These are phyloP conservation scores for Caloboletus firmus DNA, from an alignment of 1,284 basidiomycete species.

Conservation along the genomic window DNA sequence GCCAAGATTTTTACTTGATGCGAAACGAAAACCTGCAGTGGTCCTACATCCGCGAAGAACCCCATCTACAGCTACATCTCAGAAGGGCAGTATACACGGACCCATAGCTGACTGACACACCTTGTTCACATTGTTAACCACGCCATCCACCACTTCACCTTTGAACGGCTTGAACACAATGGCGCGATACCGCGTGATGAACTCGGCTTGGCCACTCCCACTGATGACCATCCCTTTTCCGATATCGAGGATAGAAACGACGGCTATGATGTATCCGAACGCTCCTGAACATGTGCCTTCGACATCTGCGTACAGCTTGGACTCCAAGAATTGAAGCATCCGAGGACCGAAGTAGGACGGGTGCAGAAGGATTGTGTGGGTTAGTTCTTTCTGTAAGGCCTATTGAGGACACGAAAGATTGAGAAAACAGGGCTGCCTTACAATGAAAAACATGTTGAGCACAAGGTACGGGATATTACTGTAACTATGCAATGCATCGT, in stretches of 20 bases:
- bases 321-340: conserved; percentile 90
- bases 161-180: conserved; percentile 99
- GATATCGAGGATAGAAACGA: conserved; percentile 86
- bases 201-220: conserved; percentile 93
- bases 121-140: conserved; percentile 96
- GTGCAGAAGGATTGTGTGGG: conserved; percentile 93
- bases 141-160: conserved; percentile 96
- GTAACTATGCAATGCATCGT: too few relatives aligned
- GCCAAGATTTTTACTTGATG: conserved; percentile 73
- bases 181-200: conserved; percentile 86
- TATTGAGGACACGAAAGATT: not conserved
- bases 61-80: conserved; percentile 71
- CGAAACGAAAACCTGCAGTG: conserved; percentile 89
- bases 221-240: conserved; percentile 90
- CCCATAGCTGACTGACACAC: conserved; percentile 43
- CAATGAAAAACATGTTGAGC: conserved; percentile 73
- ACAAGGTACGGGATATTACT: not conserved
- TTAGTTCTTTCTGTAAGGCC: conserved; percentile 78
- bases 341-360: conserved; percentile 98
- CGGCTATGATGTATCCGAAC: conserved; percentile 97
- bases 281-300: conserved; percentile 97
- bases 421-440: conserved; percentile 37
- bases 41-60: conserved; percentile 96
- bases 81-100: not conserved
- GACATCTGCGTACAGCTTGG: conserved; percentile 93